These are phyloP conservation scores for Coriaria nepalensis DNA, from an alignment of 306 rosid genomes.

Conservation along the genomic window DNA sequence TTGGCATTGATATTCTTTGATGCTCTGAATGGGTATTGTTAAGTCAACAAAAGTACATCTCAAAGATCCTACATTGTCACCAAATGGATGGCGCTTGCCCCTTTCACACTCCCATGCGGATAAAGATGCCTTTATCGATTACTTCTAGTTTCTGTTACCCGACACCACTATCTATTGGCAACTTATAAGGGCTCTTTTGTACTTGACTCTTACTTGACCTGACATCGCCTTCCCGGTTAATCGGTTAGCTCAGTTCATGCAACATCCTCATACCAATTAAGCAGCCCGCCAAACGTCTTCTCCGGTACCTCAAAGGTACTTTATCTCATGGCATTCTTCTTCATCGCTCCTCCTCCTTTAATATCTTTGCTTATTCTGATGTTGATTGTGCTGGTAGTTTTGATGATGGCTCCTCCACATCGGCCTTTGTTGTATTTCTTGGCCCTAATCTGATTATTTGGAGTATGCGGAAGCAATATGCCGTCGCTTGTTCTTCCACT, in stretches of 20 bases:
- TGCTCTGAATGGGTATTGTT: background rate
- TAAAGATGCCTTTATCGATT: background rate
- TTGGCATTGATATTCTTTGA: background rate
- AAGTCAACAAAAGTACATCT: background rate
- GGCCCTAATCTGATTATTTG: background rate
- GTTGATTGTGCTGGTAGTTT: background rate
- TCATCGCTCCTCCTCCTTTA: no score
- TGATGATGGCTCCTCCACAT: background rate
- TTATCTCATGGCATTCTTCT: no score
- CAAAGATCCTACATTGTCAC: background rate
- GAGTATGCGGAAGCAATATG: no score
- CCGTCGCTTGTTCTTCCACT: no score
- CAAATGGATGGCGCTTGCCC: background rate
- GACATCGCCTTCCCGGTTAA: slow-evolving; percentile 1
- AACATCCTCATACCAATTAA: no score
- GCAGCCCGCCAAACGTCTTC: no score
- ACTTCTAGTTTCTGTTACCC: background rate
- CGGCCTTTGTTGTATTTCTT: background rate
- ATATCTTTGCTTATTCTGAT: background rate
- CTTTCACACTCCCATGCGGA: background rate
- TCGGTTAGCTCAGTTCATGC: background rate
- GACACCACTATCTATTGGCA: background rate
- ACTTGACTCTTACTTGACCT: background rate
- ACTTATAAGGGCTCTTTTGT: background rate
- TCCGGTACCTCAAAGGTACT: no score